Evolutionary conservation across 1,139 yeast genomes (phyloP).

Genomic region (Scheffersomyces illinoinensis): DNA sequence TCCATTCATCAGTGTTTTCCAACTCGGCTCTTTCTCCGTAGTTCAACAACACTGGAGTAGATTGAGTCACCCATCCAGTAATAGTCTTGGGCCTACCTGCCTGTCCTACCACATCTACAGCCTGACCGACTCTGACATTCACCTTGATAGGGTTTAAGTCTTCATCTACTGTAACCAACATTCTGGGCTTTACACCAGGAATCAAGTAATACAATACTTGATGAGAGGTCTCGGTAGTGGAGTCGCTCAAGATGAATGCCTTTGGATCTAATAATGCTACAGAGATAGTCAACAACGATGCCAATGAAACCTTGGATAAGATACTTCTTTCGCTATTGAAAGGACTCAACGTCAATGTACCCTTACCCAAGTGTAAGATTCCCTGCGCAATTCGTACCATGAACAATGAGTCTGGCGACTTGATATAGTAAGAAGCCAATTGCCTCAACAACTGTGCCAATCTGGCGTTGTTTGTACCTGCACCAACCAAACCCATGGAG

Average conservation of each 20-base stretch:
- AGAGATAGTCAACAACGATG: slow-evolving; percentile 82
- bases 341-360: slow-evolving; percentile 87
- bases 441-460: slow-evolving; percentile 94
- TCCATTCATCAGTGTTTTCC: slow-evolving; percentile 86
- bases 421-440: slow-evolving; percentile 87
- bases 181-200: slow-evolving; percentile 89
- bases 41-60: slow-evolving; percentile 91
- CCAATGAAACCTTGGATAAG: slow-evolving; percentile 84
- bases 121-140: slow-evolving; percentile 97
- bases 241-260: slow-evolving; percentile 55
- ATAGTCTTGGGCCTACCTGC: slow-evolving; percentile 99
- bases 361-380: slow-evolving; percentile 91
- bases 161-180: slow-evolving; percentile 91
- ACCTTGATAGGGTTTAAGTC: slow-evolving; percentile 85
- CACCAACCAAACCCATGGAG: slow-evolving; percentile 97
- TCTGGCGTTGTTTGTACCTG: slow-evolving; percentile 98
- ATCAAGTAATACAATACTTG: slow-evolving; percentile 80
- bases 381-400: slow-evolving; percentile 97
- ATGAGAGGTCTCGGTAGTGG: slow-evolving; percentile 63
- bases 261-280: slow-evolving; percentile 87
- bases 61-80: slow-evolving; percentile 99
- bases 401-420: slow-evolving; percentile 88
- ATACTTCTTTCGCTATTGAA: slow-evolving; percentile 88
- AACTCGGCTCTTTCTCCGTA: slow-evolving; percentile 96
- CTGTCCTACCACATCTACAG: slow-evolving; percentile 97